These are phyloP conservation scores for Neckera pumila DNA, from an alignment of 225 moss, liverwort and hornwort genomes.

Conservation along the genomic window DNA sequence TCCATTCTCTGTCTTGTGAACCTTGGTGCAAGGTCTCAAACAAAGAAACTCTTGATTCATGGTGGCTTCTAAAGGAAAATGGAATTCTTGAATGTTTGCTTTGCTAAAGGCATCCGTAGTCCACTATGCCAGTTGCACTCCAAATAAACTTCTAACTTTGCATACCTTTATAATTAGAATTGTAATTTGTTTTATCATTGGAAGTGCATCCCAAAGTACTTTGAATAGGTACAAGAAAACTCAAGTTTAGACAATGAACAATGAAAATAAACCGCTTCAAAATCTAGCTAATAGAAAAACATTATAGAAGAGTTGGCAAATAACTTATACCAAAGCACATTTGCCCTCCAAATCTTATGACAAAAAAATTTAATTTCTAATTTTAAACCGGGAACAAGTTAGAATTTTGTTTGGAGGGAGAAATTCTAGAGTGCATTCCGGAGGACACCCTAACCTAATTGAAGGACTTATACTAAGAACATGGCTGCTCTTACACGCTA, in stretches of 20 bases:
- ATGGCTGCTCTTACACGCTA: too few relatives aligned
- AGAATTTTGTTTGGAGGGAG: too few relatives aligned
- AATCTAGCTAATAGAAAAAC: background rate
- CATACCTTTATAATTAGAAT: background rate
- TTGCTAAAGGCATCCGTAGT: accelerated
- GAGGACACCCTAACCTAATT: too few relatives aligned
- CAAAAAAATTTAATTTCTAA: too few relatives aligned
- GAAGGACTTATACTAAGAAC: too few relatives aligned
- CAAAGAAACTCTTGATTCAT: background rate
- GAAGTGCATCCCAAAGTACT: background rate
- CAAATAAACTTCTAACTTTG: background rate
- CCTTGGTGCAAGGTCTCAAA: background rate
- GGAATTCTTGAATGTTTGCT: background rate
- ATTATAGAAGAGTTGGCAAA: accelerated
- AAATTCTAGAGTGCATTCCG: too few relatives aligned
- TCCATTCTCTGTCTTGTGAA: background rate
- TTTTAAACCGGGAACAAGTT: too few relatives aligned
- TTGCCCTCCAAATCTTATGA: background rate
- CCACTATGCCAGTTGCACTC: background rate
- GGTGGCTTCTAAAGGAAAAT: background rate
- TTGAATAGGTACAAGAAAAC: background rate
- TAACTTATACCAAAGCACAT: accelerated
- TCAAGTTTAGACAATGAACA: background rate
- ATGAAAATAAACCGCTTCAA: background rate
- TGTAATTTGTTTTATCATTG: background rate